Base-by-base conservation (phyloP, 148 eudicot species). In the Camellia japonica region DNA sequence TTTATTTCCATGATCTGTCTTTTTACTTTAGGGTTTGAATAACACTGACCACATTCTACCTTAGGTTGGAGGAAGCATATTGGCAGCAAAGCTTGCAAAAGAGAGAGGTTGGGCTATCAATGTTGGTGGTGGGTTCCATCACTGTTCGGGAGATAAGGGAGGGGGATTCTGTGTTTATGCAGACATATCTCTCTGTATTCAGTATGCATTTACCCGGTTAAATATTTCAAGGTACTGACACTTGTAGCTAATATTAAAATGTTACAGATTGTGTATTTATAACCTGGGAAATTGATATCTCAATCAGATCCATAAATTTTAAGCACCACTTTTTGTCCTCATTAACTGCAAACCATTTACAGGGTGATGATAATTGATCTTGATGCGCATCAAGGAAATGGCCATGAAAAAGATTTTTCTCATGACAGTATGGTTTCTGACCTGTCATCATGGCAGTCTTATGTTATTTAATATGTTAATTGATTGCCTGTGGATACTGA, bases 361-460 rank as follows among this genome's bases (percentile, higher is more conserved):
- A 95, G 99, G 90, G 97, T 86, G 77, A 90, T 92, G 97, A 93
- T 95, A 77, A 90, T 95, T 78, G 99, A 95, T 86, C 97, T 95
- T 78, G 99, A 95, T 92, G 99, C 99, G 60, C 99, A 95, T 87
- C 99, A 95, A 86, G 99, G 99, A 84, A 95, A 95, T 85, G 98
- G 98, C 61, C 97, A 93, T 83, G 98, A 92, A 86, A 88, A 77
- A 64, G 98, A 95, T 86, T 95, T 95, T 89, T 73, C 90, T 76
- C 77, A 83, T 61, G 98, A 95, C 76, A 83, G 98, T 93, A 90
- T 67, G 95, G 76, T 78, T 73, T 64, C 59, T 73, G 3, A 42
- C 68, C 13, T 76, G 46, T 42, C 44, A 54, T 68, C 14, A 44
- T 75, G 44, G 52, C 55, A 30, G 67, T 42, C 18, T 14, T 79